phyloP scores from a whole-genome alignment of 257 asterid genomes.

The Solanum commersonii region DNA sequence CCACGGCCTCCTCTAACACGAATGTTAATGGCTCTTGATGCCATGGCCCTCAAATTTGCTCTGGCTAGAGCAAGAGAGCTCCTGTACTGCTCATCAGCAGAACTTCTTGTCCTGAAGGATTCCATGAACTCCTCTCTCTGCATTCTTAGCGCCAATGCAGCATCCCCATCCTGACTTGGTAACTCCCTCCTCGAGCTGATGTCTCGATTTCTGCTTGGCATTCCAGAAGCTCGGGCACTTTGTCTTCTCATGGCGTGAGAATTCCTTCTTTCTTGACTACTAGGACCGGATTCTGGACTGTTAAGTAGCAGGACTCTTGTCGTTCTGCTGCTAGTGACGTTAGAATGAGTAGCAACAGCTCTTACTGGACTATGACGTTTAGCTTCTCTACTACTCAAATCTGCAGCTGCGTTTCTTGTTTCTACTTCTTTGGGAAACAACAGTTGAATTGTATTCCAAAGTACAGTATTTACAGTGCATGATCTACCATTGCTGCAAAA shows the following conservation, averaged over 20 bases:
- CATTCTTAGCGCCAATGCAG: slow-evolving; percentile 83
- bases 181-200: slow-evolving; percentile 18
- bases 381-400: slow-evolving; percentile 7
- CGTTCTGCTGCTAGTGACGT: slow-evolving; percentile 9
- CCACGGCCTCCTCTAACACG: slow-evolving; percentile 17
- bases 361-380: slow-evolving; percentile 14
- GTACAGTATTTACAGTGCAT: slow-evolving; percentile 87
- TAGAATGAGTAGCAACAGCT: not conserved
- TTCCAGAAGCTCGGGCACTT: slow-evolving; percentile 14
- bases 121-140: slow-evolving; percentile 90
- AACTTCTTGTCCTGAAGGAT: slow-evolving; percentile 16
- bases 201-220: slow-evolving; percentile 7
- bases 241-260: slow-evolving; percentile 17
- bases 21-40: slow-evolving; percentile 46
- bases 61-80: slow-evolving; percentile 46
- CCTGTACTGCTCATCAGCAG: slow-evolving; percentile 5
- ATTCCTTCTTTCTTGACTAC: slow-evolving; percentile 19
- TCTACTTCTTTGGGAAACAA: slow-evolving; percentile 83
- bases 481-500: slow-evolving; percentile 66
- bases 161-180: slow-evolving; percentile 75
- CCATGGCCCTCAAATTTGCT: slow-evolving; percentile 89
- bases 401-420: slow-evolving; percentile 41
- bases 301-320: slow-evolving; percentile 22
- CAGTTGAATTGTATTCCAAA: slow-evolving; percentile 94
- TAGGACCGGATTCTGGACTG: slow-evolving; percentile 34